Base-by-base conservation (phyloP, 2,329 filamentous ascomycete species). In the Karstenula rhodostoma region DNA sequence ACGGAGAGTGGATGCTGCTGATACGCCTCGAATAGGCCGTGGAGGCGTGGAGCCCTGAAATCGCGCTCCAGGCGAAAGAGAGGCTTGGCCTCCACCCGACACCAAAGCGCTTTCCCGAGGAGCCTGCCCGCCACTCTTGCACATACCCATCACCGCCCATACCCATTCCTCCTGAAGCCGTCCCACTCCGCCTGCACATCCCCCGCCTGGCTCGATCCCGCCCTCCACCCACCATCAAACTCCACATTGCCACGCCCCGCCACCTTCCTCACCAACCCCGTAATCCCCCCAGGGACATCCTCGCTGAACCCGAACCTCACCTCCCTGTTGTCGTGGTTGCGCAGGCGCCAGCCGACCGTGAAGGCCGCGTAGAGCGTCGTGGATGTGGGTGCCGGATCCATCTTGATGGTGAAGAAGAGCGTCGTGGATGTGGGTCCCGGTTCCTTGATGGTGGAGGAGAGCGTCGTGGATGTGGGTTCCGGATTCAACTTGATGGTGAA, bases 351-450 rank as follows among this genome's bases (percentile, higher is more conserved):
- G 8, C 69, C 70, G 1, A 72, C 54, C 4, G 61, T 44, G 37
- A 54, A 61, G 1, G 59, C 35, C 22, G 59, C 42, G 2, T 58
- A 61, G 4, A 64, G 13, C 2, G 49, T 50, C 0, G 48, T 23
- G 33, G 71, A 69, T 0, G 50, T 61, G 25, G 63, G 69, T 6
- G 56, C 65, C 13, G 62, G 66, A 29, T 67, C 60, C 57, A 85
- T 73, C 35, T 74, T 73, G n/a, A 85, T 67, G 3, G 85, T 67
- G 1, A 83, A 81, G 42, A 73, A 57, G 0, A 79, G 80, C 35
- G 35, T n/a, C n/a, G n/a, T n/a, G n/a, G n/a, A n/a, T n/a, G n/a
- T n/a, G n/a, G n/a, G n/a, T n/a, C n/a, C n/a, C n/a, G n/a, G n/a
- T n/a, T n/a, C n/a, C n/a, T n/a, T n/a, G n/a, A n/a, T n/a, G n/a